Percentiles rank a stretch among this genome's conserved stretches.
phyloP scores from a whole-genome alignment of 1,139 yeast species.

The Hansenula lynferdii region DNA sequence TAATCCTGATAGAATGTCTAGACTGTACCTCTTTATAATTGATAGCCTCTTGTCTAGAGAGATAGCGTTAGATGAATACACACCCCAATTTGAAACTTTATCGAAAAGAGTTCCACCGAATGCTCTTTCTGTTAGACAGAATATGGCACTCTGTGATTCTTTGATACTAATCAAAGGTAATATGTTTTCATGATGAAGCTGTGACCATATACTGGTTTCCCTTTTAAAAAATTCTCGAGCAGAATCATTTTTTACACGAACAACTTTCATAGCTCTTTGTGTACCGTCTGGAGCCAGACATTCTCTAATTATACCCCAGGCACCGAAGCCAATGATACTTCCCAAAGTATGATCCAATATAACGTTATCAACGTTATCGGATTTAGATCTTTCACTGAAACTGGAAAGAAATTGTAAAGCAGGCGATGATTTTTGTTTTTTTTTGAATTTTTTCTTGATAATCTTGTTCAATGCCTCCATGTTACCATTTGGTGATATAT shows the following conservation, averaged over 20 bases:
- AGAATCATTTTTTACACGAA: constrained; percentile 43
- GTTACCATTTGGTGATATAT: constrained; percentile 52
- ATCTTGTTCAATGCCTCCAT: constrained; percentile 28
- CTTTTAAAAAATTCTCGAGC: constrained; percentile 52
- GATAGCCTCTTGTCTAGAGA: constrained; percentile 26
- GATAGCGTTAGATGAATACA: constrained; percentile 27
- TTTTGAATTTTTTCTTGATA: constrained; percentile 25
- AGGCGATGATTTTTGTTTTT: constrained; percentile 15
- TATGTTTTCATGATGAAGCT: constrained; percentile 58
- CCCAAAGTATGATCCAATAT: constrained; percentile 63
- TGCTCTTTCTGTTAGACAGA: constrained; percentile 69
- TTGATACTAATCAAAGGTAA: constrained; percentile 57
- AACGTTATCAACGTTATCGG: constrained; percentile 42
- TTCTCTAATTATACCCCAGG: constrained; percentile 88
- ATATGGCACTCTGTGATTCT: constrained; percentile 60
- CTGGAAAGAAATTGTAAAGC: constrained; percentile 24
- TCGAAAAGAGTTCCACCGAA: constrained; percentile 83
- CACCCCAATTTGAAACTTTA: constrained; percentile 64
- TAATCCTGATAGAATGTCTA: constrained; percentile 59
- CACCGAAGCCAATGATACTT: constrained; percentile 83
- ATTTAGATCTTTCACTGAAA: constrained; percentile 15
- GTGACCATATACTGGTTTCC: constrained; percentile 74
- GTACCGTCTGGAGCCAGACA: constrained; percentile 41
- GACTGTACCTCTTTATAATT: constrained; percentile 31
- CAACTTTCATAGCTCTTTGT: constrained; percentile 72